phyloP scores from a whole-genome alignment of 305 asterid genomes.

The Solanum hybrid region DNA sequence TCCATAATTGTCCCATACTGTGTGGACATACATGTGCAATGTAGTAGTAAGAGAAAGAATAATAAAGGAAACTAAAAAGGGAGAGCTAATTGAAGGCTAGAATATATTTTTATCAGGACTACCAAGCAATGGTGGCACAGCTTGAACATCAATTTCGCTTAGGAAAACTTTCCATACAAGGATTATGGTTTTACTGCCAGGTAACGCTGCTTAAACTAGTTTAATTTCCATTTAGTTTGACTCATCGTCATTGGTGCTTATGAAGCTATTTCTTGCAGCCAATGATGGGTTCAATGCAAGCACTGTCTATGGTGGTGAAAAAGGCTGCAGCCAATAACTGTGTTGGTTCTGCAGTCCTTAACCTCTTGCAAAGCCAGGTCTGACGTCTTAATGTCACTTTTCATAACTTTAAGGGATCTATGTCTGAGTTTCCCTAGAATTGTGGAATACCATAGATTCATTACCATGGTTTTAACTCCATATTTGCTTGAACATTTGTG shows the following conservation, averaged over 20 bases:
- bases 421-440: slow-evolving; percentile 16
- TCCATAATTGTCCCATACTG: neutral
- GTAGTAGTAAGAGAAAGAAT: neutral
- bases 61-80: neutral
- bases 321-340: slow-evolving; percentile 70
- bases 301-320: slow-evolving; percentile 71
- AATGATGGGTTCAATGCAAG: slow-evolving; percentile 95
- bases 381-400: neutral
- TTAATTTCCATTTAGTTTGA: slow-evolving; percentile 4
- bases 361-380: slow-evolving; percentile 95
- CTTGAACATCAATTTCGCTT: slow-evolving; percentile 96
- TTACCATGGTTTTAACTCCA: neutral
- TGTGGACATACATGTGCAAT: neutral
- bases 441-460: neutral
- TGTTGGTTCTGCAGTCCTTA: slow-evolving; percentile 82
- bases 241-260: slow-evolving; percentile 7
- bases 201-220: slow-evolving; percentile 29
- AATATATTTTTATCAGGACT: slow-evolving; percentile 50
- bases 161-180: slow-evolving; percentile 91
- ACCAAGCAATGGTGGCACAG: slow-evolving; percentile 98
- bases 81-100: slow-evolving; percentile 16
- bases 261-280: slow-evolving; percentile 48
- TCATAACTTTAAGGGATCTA: neutral
- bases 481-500: slow-evolving; percentile 5
- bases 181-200: slow-evolving; percentile 99